phyloP scores from a whole-genome alignment of 1,139 yeast genomes.

The Groenewaldozyma sp. region DNA sequence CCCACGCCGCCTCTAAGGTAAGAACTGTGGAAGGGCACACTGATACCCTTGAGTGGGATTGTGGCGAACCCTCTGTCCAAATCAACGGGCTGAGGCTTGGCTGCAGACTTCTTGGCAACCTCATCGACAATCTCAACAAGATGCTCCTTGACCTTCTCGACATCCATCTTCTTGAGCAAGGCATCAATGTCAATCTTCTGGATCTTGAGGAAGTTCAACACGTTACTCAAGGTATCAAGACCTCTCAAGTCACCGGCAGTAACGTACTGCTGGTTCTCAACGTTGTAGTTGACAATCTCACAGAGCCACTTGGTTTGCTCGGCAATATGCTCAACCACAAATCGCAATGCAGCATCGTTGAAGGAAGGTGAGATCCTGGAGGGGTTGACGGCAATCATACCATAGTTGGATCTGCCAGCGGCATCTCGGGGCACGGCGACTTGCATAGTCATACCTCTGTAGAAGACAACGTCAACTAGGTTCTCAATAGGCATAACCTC shows the following conservation, averaged over 20 bases:
- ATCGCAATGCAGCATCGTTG: conserved; percentile 86
- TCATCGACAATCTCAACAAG: conserved; percentile 80
- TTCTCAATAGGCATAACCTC: conserved; percentile 99
- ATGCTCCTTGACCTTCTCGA: conserved; percentile 84
- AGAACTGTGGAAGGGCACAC: conserved; percentile 98
- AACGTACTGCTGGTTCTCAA: conserved; percentile 96
- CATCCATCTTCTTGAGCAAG: conserved; percentile 68
- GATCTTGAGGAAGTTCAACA: conserved; percentile 80
- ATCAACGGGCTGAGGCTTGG: conserved; percentile 93
- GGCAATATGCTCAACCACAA: conserved; percentile 85
- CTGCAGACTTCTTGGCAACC: conserved; percentile 67
- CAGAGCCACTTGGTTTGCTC: conserved; percentile 82
- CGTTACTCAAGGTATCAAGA: conserved; percentile 86
- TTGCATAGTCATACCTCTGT: conserved; percentile 99
- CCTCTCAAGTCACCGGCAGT: conserved; percentile 98
- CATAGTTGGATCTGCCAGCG: conserved; percentile 91
- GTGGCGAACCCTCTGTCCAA: conserved; percentile 97
- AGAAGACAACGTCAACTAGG: conserved; percentile 94
- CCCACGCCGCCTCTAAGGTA: conserved; percentile 97
- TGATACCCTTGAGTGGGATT: conserved; percentile 95
- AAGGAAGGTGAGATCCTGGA: conserved; percentile 83
- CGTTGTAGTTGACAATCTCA: conserved; percentile 97
- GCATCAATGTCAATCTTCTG: conserved; percentile 91
- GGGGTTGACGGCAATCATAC: conserved; percentile 99
- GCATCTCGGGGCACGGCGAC: conserved; percentile 98